Conservation (phyloP, 768 basidiomycete species). For the Kockovaella imperatae region DNA sequence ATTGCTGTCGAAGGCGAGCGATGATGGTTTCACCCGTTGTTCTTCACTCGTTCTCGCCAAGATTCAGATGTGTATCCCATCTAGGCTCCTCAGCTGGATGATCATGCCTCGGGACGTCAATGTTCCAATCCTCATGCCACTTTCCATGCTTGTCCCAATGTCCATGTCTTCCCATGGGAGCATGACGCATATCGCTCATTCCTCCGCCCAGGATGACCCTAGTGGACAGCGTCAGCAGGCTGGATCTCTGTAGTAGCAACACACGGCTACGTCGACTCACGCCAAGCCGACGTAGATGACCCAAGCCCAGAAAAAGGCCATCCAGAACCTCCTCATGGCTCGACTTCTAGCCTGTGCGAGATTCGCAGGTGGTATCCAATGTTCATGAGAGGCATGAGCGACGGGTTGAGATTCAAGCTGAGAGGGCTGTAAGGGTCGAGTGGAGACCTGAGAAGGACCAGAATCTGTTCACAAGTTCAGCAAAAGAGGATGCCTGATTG, state of each 20-base stretch:
- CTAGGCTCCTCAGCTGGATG: too few species aligned
- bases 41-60: too few species aligned
- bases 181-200: conserved; percentile 21
- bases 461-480: too few species aligned
- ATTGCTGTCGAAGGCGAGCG: too few species aligned
- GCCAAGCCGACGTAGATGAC: conserved; percentile 36
- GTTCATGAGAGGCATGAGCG: conserved; percentile 1
- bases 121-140: conserved; percentile 31
- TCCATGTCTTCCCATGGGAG: conserved; percentile 21
- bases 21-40: too few species aligned
- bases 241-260: not conserved
- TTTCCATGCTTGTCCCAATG: conserved; percentile 38
- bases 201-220: conserved; percentile 35
- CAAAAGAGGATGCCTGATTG: too few species aligned
- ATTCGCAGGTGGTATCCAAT: conserved; percentile 28
- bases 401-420: not conserved
- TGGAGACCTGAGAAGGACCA: too few species aligned
- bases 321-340: conserved; percentile 34
- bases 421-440: too few species aligned
- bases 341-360: conserved; percentile 21
- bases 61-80: too few species aligned
- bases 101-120: too few species aligned
- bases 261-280: conserved; percentile 18
- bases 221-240: conserved; percentile 3
- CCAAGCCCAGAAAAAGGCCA: conserved; percentile 36